Conservation (phyloP, 164 flowering plant genomes). For the Litsea cubeba region DNA sequence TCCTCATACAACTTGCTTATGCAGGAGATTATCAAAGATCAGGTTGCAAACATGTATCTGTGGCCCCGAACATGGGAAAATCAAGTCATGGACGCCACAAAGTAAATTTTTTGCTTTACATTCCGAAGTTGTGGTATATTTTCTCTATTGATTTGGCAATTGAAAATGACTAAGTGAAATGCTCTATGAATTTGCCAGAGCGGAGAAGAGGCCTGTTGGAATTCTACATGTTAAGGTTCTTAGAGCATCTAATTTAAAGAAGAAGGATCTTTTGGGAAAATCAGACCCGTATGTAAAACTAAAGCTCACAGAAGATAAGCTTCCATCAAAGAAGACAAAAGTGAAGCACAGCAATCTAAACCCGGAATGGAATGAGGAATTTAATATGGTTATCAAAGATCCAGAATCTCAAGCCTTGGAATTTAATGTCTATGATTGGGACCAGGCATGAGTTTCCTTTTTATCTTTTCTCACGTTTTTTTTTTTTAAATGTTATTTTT, state of each 20-base stretch:
- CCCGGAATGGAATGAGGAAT: conserved; percentile 94
- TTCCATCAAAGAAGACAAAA: conserved; percentile 35
- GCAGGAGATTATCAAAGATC: conserved; percentile 89
- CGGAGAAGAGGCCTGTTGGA: conserved; percentile 70
- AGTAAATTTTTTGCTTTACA: conserved; percentile 34
- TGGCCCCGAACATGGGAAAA: conserved; percentile 89
- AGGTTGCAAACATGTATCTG: conserved; percentile 91
- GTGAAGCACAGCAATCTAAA: conserved; percentile 58
- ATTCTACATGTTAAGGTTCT: conserved; percentile 66
- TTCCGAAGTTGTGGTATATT: too few relatives aligned
- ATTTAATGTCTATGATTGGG: conserved; percentile 68
- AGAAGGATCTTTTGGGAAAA: conserved; percentile 74
- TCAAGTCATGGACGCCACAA: conserved; percentile 67
- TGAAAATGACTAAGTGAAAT: not conserved
- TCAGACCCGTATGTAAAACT: conserved; percentile 82
- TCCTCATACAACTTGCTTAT: conserved; percentile 4
- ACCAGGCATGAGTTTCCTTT: conserved; percentile 44
- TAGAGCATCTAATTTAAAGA: conserved; percentile 58
- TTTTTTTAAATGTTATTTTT: not conserved
- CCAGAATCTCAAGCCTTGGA: conserved; percentile 67
- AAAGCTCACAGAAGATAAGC: conserved; percentile 67
- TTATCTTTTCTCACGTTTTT: not conserved
- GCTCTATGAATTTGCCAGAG: conserved; percentile 32
- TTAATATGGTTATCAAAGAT: conserved; percentile 57
- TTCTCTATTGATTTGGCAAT: not conserved